Evolutionary conservation across 306 rosid species (phyloP).

Genomic region (Arachis stenosperma): DNA sequence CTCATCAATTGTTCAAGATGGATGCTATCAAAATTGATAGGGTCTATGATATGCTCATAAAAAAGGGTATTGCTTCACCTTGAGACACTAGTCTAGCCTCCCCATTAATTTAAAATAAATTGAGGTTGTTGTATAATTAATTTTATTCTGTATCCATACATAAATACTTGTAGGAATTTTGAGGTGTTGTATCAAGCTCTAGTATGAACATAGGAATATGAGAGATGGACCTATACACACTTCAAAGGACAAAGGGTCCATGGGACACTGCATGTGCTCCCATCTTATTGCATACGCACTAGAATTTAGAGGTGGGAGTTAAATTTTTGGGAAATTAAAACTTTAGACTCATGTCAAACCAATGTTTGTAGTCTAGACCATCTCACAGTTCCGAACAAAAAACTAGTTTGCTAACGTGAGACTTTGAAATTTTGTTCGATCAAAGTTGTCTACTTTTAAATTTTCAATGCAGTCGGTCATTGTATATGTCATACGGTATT

Average conservation of each 20-base stretch:
- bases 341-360: neutral
- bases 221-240: slow-evolving; percentile 21
- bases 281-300: neutral
- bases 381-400: neutral
- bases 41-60: slow-evolving; percentile 85
- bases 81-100: slow-evolving; percentile 44
- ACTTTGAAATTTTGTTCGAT: neutral
- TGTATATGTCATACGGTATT: too few relatives aligned
- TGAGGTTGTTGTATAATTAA: slow-evolving; percentile 6
- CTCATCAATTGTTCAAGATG: slow-evolving; percentile 76
- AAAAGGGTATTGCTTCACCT: slow-evolving; percentile 79
- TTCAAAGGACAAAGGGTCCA: neutral
- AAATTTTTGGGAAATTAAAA: neutral
- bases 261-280: neutral
- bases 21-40: slow-evolving; percentile 72
- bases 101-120: neutral
- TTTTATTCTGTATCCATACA: neutral
- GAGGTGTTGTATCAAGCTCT: slow-evolving; percentile 29
- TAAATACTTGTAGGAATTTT: slow-evolving; percentile 25
- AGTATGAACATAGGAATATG: slow-evolving; percentile 29
- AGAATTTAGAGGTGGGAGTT: neutral
- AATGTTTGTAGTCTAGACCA: neutral
- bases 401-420: neutral
- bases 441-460: neutral
- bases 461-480: too few relatives aligned